These are phyloP conservation scores for Ogataea philodendri DNA, from an alignment of 805 yeast species.

Conservation along the genomic window DNA sequence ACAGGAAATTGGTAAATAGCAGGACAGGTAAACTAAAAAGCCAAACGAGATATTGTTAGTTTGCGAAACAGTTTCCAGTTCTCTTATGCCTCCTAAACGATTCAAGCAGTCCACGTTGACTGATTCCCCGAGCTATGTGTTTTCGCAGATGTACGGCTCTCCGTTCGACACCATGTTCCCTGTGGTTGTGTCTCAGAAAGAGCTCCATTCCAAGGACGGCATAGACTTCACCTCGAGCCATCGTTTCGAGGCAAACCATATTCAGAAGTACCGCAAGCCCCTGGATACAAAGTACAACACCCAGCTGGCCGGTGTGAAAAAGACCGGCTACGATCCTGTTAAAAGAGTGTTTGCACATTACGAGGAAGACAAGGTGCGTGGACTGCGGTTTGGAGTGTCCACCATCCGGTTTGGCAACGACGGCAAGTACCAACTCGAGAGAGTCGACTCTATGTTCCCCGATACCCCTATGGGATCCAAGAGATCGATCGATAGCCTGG, in stretches of 20 bases:
- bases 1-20: constrained; percentile 13
- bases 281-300: constrained; percentile 10
- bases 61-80: too few species aligned
- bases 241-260: constrained; percentile 5
- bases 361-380: constrained; percentile 6
- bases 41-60: neutral
- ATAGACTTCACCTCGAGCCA: constrained; percentile 18
- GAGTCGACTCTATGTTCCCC: constrained; percentile 1
- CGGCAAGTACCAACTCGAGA: constrained; percentile 7
- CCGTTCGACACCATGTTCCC: constrained; percentile 21
- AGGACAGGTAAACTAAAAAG: neutral
- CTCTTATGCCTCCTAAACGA: constrained; percentile 2
- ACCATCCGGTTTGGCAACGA: constrained; percentile 7
- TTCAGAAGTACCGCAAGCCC: constrained; percentile 17
- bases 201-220: constrained; percentile 17
- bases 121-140: constrained; percentile 3
- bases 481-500: constrained; percentile 16
- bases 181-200: constrained; percentile 6
- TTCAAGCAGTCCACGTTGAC: constrained; percentile 2
- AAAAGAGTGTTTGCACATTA: constrained; percentile 8
- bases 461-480: constrained; percentile 20
- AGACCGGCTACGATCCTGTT: constrained; percentile 13
- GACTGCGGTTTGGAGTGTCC: constrained; percentile 13
- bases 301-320: neutral
- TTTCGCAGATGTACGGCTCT: constrained; percentile 5